Percentiles rank a stretch among this genome's conserved stretches.
phyloP scores from a whole-genome alignment of 164 flowering plant genomes.

The Paratinospora sagittata region DNA sequence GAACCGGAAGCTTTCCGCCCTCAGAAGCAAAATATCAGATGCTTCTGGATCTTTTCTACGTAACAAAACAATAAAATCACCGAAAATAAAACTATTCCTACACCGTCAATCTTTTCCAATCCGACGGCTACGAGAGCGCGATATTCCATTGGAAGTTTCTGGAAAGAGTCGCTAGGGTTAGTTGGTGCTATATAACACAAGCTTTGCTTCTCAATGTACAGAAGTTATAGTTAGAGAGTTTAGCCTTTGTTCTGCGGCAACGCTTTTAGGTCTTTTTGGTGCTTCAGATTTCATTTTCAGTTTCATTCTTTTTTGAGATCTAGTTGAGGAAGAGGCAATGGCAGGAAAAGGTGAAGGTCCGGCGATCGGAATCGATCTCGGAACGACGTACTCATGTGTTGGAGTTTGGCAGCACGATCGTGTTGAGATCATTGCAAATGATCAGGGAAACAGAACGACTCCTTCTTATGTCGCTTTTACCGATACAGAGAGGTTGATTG shows the following conservation, averaged over 20 bases:
- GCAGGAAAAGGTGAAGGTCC: conserved; percentile 46
- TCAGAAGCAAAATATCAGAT: neutral
- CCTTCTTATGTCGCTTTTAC: conserved; percentile 54
- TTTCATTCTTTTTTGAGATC: conserved; percentile 1
- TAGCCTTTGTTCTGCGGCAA: neutral
- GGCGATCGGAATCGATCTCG: conserved; percentile 53
- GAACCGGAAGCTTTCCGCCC: neutral
- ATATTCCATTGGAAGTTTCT: neutral
- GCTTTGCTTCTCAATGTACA: neutral
- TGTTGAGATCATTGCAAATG: conserved; percentile 49
- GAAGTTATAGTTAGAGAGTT: neutral
- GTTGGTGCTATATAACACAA: neutral
- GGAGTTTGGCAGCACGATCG: conserved; percentile 47
- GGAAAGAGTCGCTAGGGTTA: neutral
- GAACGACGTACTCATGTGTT: conserved; percentile 45
- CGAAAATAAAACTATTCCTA: neutral
- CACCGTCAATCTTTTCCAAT: neutral
- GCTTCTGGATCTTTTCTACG: neutral
- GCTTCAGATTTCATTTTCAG: neutral
- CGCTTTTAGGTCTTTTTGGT: neutral
- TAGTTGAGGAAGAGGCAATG: conserved; percentile 18
- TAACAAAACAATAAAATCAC: neutral
- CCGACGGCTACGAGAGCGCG: neutral
- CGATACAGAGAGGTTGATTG: conserved; percentile 40
- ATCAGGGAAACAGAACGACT: conserved; percentile 46